A percentile compares a stretch with the other conserved stretches of the same genome.
These are phyloP conservation scores for Saccharomyces mikatae DNA, from an alignment of 805 yeast genomes.

Conservation along the genomic window DNA sequence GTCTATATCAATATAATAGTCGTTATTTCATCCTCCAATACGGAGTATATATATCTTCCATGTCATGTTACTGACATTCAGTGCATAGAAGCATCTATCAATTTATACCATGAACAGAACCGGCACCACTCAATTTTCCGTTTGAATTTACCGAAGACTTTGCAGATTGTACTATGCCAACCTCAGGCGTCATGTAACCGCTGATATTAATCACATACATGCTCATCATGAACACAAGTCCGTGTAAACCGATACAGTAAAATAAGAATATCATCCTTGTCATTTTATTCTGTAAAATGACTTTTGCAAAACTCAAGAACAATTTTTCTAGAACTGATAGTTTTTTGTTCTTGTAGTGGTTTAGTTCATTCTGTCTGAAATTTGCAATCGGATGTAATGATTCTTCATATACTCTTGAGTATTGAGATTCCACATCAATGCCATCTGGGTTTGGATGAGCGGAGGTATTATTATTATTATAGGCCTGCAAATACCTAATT, in stretches of 20 bases:
- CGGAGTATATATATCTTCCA: not conserved
- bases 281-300: slow-evolving; percentile 64
- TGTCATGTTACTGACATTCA: not conserved
- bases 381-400: slow-evolving; percentile 77
- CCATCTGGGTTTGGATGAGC: slow-evolving; percentile 14
- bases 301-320: slow-evolving; percentile 63
- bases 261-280: slow-evolving; percentile 65
- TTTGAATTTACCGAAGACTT: slow-evolving; percentile 2
- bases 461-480: slow-evolving; percentile 24
- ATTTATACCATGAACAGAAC: not conserved
- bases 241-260: slow-evolving; percentile 70
- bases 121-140: slow-evolving; percentile 3
- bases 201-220: slow-evolving; percentile 43
- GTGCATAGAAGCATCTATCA: not conserved
- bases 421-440: slow-evolving; percentile 49
- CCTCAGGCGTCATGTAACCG: slow-evolving; percentile 40
- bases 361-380: slow-evolving; percentile 70
- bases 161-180: slow-evolving; percentile 24
- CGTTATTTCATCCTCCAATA: not conserved
- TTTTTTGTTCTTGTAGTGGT: slow-evolving; percentile 55
- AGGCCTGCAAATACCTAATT: slow-evolving; percentile 56
- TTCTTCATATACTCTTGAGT: slow-evolving; percentile 61
- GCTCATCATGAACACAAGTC: slow-evolving; percentile 58
- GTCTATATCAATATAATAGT: not conserved
- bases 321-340: slow-evolving; percentile 73